phyloP scores from a whole-genome alignment of 768 basidiomycete species.

The Hypholoma fasciculare region DNA sequence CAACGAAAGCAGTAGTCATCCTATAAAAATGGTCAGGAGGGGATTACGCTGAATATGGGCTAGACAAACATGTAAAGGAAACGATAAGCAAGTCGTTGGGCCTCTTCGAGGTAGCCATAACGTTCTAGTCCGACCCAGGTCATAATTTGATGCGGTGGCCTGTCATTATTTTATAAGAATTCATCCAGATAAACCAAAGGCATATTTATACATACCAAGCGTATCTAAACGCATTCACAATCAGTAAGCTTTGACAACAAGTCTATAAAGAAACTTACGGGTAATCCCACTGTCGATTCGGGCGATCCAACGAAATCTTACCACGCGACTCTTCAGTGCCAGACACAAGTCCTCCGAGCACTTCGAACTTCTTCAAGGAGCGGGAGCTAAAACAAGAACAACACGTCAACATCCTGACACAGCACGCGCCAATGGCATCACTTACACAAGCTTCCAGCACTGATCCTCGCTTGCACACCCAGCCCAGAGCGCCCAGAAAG shows the following conservation, averaged over 20 bases:
- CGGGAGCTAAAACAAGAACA: constrained; percentile 52
- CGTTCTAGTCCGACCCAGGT: constrained; percentile 96
- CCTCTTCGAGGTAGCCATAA: constrained; percentile 93
- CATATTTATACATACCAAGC: constrained; percentile 50
- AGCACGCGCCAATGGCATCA: constrained; percentile 18
- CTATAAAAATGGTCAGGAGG: constrained; percentile 32
- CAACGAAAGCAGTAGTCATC: constrained; percentile 94
- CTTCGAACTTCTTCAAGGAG: constrained; percentile 94
- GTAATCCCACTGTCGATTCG: constrained; percentile 99
- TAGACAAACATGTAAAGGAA: constrained; percentile 90
- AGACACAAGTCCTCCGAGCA: constrained; percentile 90
- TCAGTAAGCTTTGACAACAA: constrained; percentile 11
- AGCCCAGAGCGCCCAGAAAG: constrained; percentile 96
- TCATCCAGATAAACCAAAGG: neutral
- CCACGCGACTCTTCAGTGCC: constrained; percentile 97
- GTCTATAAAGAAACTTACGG: constrained; percentile 54
- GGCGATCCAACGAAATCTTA: constrained; percentile 92
- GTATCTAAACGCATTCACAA: constrained; percentile 42
- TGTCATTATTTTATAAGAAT: constrained; percentile 18
- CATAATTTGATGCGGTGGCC: constrained; percentile 99
- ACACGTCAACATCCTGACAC: constrained; percentile 16
- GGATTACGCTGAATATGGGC: neutral
- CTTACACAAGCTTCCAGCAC: constrained; percentile 90
- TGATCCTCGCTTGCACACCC: constrained; percentile 97
- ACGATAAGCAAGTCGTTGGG: constrained; percentile 90